Percentiles rank a stretch among this genome's conserved stretches.
These are phyloP conservation scores for Arthrobotrys pseudoclavata DNA, from an alignment of 2,329 filamentous ascomycete species.

Conservation along the genomic window DNA sequence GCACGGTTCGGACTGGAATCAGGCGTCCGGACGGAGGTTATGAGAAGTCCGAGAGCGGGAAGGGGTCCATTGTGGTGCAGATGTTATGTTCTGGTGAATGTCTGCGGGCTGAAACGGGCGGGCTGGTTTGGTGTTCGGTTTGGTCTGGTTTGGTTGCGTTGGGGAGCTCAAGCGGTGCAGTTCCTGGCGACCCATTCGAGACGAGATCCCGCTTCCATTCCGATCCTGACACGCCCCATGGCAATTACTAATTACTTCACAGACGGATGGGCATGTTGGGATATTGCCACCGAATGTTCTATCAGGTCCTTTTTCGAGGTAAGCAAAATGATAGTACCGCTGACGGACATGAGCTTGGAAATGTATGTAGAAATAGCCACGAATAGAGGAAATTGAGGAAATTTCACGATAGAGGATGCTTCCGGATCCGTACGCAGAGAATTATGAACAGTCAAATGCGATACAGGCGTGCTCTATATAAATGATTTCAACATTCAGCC, in stretches of 20 bases:
- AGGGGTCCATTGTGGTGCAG: slow-evolving; percentile 21
- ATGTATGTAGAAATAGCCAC: too few species aligned
- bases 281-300: too few species aligned
- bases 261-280: too few species aligned
- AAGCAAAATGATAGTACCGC: too few species aligned
- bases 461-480: too few species aligned
- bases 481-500: neutral
- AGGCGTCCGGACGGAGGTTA: slow-evolving; percentile 8
- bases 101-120: slow-evolving; percentile 29
- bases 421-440: too few species aligned
- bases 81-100: slow-evolving; percentile 10
- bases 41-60: slow-evolving; percentile 22
- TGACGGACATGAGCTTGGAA: too few species aligned
- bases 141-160: neutral
- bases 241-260: too few species aligned
- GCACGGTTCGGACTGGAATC: neutral
- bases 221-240: neutral
- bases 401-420: too few species aligned
- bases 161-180: neutral
- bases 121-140: slow-evolving; percentile 18
- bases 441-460: too few species aligned
- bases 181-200: neutral
- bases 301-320: too few species aligned
- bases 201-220: slow-evolving; percentile 4
- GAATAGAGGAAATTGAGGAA: too few species aligned